Percentiles rank a stretch among this genome's conserved stretches.
These are phyloP conservation scores for Raffaelea deltoideospora DNA, from an alignment of 2,329 filamentous ascomycete species.

Conservation along the genomic window DNA sequence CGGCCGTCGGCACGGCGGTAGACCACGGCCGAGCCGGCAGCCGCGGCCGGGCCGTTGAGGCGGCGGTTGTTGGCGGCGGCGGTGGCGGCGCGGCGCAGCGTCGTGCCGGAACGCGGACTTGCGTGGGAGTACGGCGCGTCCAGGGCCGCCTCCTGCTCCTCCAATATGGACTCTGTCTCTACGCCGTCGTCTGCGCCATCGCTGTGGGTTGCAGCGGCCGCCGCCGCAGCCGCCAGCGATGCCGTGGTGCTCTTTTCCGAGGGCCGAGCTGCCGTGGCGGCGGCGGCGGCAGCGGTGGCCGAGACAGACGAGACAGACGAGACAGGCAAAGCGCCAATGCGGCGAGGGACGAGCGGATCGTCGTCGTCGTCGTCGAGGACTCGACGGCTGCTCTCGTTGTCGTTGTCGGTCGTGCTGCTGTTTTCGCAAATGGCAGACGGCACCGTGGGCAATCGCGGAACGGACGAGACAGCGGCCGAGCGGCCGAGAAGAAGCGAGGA, in stretches of 20 bases:
- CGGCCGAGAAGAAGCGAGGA: conserved; percentile 3
- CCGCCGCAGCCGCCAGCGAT: too few species aligned
- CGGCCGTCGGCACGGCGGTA: conserved; percentile 56
- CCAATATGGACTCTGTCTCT: conserved; percentile 32
- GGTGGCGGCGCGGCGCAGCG: conserved; percentile 56
- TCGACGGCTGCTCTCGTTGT: neutral
- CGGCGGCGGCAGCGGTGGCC: conserved; percentile 6
- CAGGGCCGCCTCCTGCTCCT: conserved; percentile 42
- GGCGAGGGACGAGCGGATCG: conserved; percentile 37
- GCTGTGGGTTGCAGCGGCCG: too few species aligned
- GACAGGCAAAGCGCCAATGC: too few species aligned
- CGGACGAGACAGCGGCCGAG: neutral
- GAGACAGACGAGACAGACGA: too few species aligned
- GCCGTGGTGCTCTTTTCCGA: neutral
- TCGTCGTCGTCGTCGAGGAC: conserved; percentile 25
- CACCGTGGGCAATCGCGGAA: neutral
- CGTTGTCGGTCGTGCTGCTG: neutral
- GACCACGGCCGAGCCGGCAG: conserved; percentile 37
- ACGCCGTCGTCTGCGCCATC: conserved; percentile 20
- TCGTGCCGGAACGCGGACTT: conserved; percentile 53
- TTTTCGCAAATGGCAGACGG: neutral
- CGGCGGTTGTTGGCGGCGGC: conserved; percentile 62
- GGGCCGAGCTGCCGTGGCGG: conserved; percentile 2
- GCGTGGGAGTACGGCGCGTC: conserved; percentile 61
- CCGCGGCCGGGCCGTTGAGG: conserved; percentile 42